Evolutionary conservation across 2,329 filamentous ascomycete genomes (phyloP), one percentile per base, ranked within the genome.

Genomic region (Dothidotthia symphoricarpi): DNA sequence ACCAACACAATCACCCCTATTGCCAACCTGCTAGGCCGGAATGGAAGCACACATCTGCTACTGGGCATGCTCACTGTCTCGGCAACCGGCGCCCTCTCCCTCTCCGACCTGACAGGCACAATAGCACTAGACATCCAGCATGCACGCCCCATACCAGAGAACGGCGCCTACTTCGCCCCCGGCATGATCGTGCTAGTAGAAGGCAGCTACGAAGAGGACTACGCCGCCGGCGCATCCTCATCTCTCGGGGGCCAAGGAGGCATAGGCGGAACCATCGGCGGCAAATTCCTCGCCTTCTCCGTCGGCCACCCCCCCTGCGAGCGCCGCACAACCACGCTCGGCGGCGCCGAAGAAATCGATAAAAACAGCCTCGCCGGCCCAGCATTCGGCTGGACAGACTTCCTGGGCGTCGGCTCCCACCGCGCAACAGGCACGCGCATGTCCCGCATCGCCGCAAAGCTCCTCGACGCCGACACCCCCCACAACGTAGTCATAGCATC

Each of bases 141-240:
- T 57, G 88, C 91, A 0, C 81, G 83, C 15, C 81, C 86, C 11
- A 84, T 96, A 38, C 90, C 90, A 0, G 83, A 88, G 43, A 83
- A 91, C 59, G 88, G 87, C 16, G 85, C 87, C 3, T 98, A 89
- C 85, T 96, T 96, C 60, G 82, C 85, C 4, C 90, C 93, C 0
- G 94, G 94, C 3, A 97, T 97, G 89, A 86, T 98, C 31, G 86
- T 97, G 3, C 76, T 98, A 0, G 81, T 96, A 0, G 93, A 98
- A 57, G 93, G 93, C 6, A 82, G 91, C n/a, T 98, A 98, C 59
- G 89, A 95, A 63, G 93, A 97, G 64, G 89, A 95, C 54, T 88
- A 89, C 45, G 82, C 83, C 12, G 83, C 82, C 14, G 82, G 80
- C 0, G 64, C 61, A 14, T 64, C 78, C 0, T 64, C 63, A 27